A percentile compares a stretch with the other conserved stretches of the same genome.
Conservation (phyloP, 345 rosid genomes). For the Reutealis trisperma region DNA sequence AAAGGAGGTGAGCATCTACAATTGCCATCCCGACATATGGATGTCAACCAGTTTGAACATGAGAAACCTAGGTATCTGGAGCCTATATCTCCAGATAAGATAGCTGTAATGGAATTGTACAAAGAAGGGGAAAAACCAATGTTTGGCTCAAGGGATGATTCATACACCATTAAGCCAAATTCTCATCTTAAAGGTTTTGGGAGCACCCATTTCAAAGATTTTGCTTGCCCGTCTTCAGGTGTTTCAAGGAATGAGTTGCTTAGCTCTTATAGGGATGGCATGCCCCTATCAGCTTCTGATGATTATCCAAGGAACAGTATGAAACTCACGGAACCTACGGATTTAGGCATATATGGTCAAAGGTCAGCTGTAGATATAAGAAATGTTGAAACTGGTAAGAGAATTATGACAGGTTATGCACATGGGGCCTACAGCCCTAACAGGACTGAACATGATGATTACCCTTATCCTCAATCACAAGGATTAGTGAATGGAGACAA, state of each 20-base stretch:
- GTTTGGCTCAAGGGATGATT: conserved; percentile 37
- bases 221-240: conserved; percentile 40
- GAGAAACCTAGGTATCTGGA: conserved; percentile 41
- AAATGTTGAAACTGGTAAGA: conserved; percentile 32
- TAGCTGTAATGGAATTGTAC: conserved; percentile 30
- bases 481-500: conserved; percentile 29
- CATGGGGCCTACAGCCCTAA: conserved; percentile 30
- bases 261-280: conserved; percentile 34
- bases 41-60: conserved; percentile 29
- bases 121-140: conserved; percentile 36
- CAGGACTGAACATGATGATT: conserved; percentile 40
- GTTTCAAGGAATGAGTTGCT: conserved; percentile 33
- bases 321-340: conserved; percentile 36
- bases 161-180: conserved; percentile 26
- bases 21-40: conserved; percentile 20
- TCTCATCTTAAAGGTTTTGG: conserved; percentile 37
- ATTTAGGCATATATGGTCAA: conserved; percentile 29
- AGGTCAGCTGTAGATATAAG: conserved; percentile 32
- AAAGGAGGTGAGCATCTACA: conserved; percentile 33
- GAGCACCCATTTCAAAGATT: conserved; percentile 31
- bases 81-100: conserved; percentile 33
- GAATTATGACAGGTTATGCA: conserved; percentile 29
- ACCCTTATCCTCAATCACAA: conserved; percentile 32
- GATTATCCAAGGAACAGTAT: conserved; percentile 37
- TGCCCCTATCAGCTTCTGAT: conserved; percentile 35